Evolutionary conservation across 164 flowering plant species (phyloP).

Genomic region (Berberis vulgaris): DNA sequence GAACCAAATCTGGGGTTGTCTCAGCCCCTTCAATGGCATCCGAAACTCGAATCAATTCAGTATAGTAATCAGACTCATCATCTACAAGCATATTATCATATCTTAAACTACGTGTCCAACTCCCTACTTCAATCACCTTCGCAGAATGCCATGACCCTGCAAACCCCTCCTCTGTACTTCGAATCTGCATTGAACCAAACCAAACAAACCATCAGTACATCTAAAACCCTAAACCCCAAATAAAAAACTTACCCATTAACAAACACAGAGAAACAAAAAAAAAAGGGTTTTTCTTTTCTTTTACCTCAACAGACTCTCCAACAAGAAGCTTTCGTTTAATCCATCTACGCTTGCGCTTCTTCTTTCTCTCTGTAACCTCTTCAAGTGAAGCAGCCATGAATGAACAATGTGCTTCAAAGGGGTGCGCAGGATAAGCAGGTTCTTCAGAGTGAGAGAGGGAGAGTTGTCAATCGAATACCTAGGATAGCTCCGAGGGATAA

Average conservation of each 20-base stretch:
- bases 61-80: constrained; percentile 4
- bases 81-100: constrained; percentile 18
- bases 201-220: not conserved
- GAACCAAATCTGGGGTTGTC: not conserved
- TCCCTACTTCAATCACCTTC: constrained; percentile 1
- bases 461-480: no score
- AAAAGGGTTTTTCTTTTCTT: not conserved
- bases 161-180: constrained; percentile 20
- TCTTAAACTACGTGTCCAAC: constrained; percentile 5
- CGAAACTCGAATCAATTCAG: constrained; percentile 7
- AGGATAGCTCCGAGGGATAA: no score
- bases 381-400: constrained; percentile 2
- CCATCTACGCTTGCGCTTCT: constrained; percentile 2
- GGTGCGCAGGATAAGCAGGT: no score
- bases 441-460: no score
- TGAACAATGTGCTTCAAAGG: no score
- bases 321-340: constrained; percentile 6
- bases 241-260: no score
- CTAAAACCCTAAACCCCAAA: no score
- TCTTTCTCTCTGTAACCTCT: not conserved
- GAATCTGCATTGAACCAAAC: constrained; percentile 11
- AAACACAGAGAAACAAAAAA: not conserved
- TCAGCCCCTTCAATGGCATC: constrained; percentile 1
- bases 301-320: constrained; percentile 19
- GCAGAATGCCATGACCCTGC: constrained; percentile 27